A percentile compares a stretch with the other conserved stretches of the same genome.
Conservation (phyloP, 345 rosid genomes). For the Salix brachista region DNA sequence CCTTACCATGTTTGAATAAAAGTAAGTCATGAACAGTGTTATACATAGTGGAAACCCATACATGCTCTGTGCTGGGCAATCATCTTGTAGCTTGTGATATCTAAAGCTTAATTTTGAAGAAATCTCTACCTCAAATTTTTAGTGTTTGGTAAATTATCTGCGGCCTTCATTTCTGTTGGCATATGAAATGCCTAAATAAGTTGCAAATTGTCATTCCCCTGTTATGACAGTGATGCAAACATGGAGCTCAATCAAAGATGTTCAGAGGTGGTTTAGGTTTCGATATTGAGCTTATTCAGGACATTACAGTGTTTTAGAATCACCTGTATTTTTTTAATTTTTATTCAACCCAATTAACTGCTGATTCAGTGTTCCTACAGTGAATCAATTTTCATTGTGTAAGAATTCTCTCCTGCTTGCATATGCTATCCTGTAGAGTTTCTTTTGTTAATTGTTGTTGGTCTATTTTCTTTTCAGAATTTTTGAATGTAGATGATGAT, state of each 20-base stretch:
- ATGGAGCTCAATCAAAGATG: background rate
- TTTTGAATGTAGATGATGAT: conserved; percentile 87
- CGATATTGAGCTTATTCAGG: background rate
- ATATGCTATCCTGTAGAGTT: background rate
- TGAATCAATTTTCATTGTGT: background rate
- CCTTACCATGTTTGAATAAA: background rate
- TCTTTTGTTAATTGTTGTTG: background rate
- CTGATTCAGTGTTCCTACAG: background rate
- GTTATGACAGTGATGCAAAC: background rate
- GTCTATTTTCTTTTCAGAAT: conserved; percentile 42
- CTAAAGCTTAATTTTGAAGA: background rate
- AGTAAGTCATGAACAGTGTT: background rate
- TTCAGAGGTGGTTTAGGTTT: background rate
- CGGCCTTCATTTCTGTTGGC: background rate
- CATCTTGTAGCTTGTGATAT: background rate
- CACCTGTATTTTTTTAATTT: background rate
- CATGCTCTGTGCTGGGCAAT: background rate
- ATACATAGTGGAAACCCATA: background rate
- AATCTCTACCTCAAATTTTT: background rate
- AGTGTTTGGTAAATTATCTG: background rate
- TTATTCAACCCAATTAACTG: background rate
- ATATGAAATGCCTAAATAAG: background rate
- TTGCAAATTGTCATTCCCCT: background rate
- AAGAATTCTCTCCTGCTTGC: background rate
- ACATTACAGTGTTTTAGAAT: background rate